Evolutionary conservation across 768 basidiomycete species (phyloP), one percentile per base, ranked within the genome.

Genomic region (Kwoniella pini): DNA sequence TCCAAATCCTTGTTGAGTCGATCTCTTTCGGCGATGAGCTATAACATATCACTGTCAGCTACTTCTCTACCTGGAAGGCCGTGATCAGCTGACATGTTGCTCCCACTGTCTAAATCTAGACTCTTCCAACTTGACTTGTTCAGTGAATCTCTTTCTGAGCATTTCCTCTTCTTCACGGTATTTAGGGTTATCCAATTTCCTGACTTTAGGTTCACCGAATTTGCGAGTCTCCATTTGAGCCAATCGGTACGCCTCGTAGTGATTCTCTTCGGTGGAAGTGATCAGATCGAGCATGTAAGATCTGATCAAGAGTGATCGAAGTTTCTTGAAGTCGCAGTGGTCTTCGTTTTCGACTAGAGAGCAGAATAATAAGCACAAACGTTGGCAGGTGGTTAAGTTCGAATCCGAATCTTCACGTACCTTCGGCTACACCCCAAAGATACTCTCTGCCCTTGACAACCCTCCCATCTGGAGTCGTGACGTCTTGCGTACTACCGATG

Each of bases 151-250:
- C 84, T 94, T 97, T 75, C 95, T 84, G 63, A 98, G 85, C 60
- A 87, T 84, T 80, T 99, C 96, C 79, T 99, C 95, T 81, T 99
- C 96, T 79, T 98, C 96, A 83, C 94, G 94, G 87, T 95, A 99
- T 81, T 98, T 98, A 71, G 96, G 95, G 80, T 98, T 99, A 81
- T 99, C 94, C 68, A 91, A 84, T 82, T 97, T 97, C 85, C 91
- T 94, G 73, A 94, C 91, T 82, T 97, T 97, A 69, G 93, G 87
- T 79, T 98, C 96, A 68, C 94, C 96, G 68, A 93, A 95, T 81
- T 98, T 98, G 80, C 96, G 88, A 7, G 96, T 97, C 84, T 99
- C 96, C 96, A 99, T 98, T 82, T 98, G 96, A 68, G 91, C 85
- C 72, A 95, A 91, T 62, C 96, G 85, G 84, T 99, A 99, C 79